phyloP scores from a whole-genome alignment of 73 alveolate genomes.

The Paramecium sexaurelia region DNA sequence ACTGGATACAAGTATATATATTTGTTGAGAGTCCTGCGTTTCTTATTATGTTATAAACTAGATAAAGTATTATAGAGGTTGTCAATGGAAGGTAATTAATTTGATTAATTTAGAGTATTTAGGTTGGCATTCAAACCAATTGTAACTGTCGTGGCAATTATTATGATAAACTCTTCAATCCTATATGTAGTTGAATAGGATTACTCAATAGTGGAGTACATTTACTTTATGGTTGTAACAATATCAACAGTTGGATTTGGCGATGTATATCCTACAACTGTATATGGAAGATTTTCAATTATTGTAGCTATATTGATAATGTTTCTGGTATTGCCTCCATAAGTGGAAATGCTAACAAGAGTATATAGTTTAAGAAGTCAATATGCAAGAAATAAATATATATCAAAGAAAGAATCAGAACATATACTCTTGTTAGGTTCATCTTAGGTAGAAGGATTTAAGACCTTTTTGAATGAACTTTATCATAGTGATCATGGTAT shows the following conservation, averaged over 20 bases:
- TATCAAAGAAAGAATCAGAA: slow-evolving; percentile 73
- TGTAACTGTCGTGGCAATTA: slow-evolving; percentile 60
- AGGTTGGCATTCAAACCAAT: slow-evolving; percentile 69
- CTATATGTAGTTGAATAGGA: slow-evolving; percentile 22
- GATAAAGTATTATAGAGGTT: slow-evolving; percentile 71
- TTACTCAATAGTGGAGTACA: slow-evolving; percentile 19
- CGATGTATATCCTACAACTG: slow-evolving; percentile 86
- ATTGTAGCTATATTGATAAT: slow-evolving; percentile 79
- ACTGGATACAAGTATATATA: slow-evolving; percentile 25
- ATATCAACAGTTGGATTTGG: slow-evolving; percentile 79
- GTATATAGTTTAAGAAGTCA: slow-evolving; percentile 77
- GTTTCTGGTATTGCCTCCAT: slow-evolving; percentile 69
- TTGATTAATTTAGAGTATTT: slow-evolving; percentile 63
- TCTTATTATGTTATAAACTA: slow-evolving; percentile 70
- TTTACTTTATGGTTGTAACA: slow-evolving; percentile 32
- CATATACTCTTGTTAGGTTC: slow-evolving; percentile 92
- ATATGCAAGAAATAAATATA: slow-evolving; percentile 80
- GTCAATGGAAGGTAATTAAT: slow-evolving; percentile 69
- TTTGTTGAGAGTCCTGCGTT: slow-evolving; percentile 76
- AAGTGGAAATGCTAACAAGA: slow-evolving; percentile 75
- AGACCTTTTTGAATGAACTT: slow-evolving; percentile 89
- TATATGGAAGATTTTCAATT: slow-evolving; percentile 81
- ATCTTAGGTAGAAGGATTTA: slow-evolving; percentile 86
- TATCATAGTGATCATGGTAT: slow-evolving; percentile 93
- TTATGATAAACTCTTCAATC: background rate